These are phyloP conservation scores for Eragrostis curvula DNA, from an alignment of 176 grass and related monocot species.

Conservation along the genomic window DNA sequence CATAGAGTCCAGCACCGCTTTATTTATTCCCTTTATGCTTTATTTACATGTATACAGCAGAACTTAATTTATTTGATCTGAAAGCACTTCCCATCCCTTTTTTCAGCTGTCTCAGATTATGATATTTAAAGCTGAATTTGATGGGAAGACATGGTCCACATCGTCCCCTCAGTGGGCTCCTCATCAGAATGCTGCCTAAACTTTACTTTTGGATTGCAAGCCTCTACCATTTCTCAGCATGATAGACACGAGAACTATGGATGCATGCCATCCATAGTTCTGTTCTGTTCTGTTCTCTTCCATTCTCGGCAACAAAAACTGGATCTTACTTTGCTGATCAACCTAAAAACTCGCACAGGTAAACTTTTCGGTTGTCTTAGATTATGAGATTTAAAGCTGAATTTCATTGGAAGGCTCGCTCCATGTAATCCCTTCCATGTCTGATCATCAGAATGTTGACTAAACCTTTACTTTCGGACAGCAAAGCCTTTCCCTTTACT, in stretches of 20 bases:
- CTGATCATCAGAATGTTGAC: too few relatives aligned
- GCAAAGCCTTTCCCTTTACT: too few relatives aligned
- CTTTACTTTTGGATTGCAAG: neutral
- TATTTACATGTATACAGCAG: neutral
- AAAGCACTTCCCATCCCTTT: neutral
- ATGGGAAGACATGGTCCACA: neutral
- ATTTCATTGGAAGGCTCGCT: too few relatives aligned
- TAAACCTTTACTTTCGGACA: too few relatives aligned
- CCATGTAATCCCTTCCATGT: too few relatives aligned
- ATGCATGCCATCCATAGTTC: too few relatives aligned
- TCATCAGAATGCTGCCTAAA: neutral
- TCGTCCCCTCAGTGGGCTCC: neutral
- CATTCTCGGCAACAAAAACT: neutral
- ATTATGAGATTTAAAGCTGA: too few relatives aligned
- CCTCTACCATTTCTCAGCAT: neutral
- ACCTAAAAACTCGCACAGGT: neutral
- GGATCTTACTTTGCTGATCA: neutral
- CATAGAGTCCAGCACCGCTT: too few relatives aligned
- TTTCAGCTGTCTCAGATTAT: neutral
- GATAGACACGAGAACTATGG: neutral
- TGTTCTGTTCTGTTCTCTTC: neutral
- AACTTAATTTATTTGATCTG: neutral
- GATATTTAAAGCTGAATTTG: neutral
- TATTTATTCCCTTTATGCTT: too few relatives aligned
- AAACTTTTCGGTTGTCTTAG: too few relatives aligned